Conservation (phyloP, 208 protist species). For the Novymonas esmeraldas region DNA sequence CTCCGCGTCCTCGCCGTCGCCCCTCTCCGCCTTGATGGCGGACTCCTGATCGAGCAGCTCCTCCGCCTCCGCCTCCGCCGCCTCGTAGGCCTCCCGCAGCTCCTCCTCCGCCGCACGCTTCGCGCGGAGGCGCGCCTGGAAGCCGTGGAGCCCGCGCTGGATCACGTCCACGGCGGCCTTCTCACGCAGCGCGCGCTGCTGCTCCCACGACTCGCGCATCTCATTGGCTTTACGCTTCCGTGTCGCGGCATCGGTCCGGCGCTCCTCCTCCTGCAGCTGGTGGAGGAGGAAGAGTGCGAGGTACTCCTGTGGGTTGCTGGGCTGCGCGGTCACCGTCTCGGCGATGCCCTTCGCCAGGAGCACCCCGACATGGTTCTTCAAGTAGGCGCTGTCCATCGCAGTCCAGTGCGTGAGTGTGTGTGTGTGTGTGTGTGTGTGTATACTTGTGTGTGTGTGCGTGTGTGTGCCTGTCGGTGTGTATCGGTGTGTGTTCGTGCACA, state of each 20-base stretch:
- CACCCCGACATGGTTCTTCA: constrained; percentile 81
- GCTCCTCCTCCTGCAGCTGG: constrained; percentile 82
- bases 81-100: constrained; percentile 55
- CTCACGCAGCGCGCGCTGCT: constrained; percentile 52
- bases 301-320: constrained; percentile 91
- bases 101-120: constrained; percentile 54
- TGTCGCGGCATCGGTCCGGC: constrained; percentile 28
- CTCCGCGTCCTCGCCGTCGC: constrained; percentile 11
- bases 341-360: constrained; percentile 90
- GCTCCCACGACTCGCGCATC: constrained; percentile 59
- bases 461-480: not conserved
- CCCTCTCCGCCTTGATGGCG: constrained; percentile 15
- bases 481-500: not conserved
- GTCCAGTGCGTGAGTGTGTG: not conserved
- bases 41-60: constrained; percentile 64
- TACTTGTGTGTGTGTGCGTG: not conserved
- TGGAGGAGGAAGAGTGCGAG: constrained; percentile 88
- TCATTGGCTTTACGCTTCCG: constrained; percentile 44
- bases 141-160: constrained; percentile 66
- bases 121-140: constrained; percentile 29
- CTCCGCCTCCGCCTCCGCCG: constrained; percentile 67
- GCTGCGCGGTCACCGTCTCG: constrained; percentile 85
- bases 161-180: constrained; percentile 77
- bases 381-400: constrained; percentile 83
- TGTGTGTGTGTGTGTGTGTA: not conserved